phyloP scores from a whole-genome alignment of 2,329 filamentous ascomycete genomes.

The Volutella citrinella region DNA sequence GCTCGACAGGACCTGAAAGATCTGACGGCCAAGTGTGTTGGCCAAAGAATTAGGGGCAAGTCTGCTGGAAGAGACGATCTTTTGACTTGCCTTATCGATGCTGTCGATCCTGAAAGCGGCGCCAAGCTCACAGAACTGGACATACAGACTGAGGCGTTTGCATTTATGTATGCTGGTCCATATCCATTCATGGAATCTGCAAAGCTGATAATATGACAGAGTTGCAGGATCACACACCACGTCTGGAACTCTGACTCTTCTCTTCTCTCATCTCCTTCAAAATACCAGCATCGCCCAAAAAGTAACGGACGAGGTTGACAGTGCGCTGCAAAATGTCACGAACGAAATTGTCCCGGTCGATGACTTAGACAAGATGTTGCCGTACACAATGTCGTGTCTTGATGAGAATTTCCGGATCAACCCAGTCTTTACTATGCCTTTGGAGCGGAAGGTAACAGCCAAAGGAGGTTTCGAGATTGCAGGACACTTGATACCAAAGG shows the following conservation, averaged over 20 bases:
- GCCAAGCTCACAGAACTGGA: conserved; percentile 3
- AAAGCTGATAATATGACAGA: neutral
- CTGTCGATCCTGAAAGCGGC: conserved; percentile 6
- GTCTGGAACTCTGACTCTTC: conserved; percentile 3
- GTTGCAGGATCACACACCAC: conserved; percentile 7
- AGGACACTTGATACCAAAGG: conserved; percentile 2
- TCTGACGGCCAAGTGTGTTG: conserved; percentile 5
- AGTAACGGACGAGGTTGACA: conserved; percentile 3
- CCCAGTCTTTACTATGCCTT: conserved; percentile 7
- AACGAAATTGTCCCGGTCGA: neutral
- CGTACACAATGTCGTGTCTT: conserved; percentile 6
- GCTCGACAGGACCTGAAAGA: conserved; percentile 4
- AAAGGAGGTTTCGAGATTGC: conserved; percentile 1
- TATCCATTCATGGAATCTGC: no score
- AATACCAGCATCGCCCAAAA: neutral
- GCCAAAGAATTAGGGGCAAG: conserved; percentile 1
- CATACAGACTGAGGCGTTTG: conserved; percentile 6
- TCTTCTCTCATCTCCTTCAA: conserved; percentile 4
- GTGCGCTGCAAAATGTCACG: neutral
- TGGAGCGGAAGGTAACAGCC: neutral
- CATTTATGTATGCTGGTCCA: conserved; percentile 7
- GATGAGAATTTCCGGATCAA: conserved; percentile 7
- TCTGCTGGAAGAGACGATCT: conserved; percentile 2
- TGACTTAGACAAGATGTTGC: neutral
- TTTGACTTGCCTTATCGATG: conserved; percentile 5